phyloP scores from a whole-genome alignment of 176 grass and related monocot genomes.

The Ampelocalamus luodianensis region DNA sequence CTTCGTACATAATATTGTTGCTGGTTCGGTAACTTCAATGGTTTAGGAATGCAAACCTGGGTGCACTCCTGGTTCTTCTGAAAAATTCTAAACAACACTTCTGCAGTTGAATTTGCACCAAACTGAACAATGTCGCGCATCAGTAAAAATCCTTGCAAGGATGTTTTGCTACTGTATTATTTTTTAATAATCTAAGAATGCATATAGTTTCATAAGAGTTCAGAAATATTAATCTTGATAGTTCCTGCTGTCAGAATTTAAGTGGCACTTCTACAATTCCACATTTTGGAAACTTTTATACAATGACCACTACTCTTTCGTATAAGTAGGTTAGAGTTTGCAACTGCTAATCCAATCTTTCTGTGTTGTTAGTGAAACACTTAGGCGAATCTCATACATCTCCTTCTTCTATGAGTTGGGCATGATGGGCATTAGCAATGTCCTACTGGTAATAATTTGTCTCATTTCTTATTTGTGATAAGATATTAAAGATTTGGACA shows the following conservation, averaged over 20 bases:
- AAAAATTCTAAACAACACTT: not conserved
- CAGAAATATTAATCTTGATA: not conserved
- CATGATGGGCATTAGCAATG: constrained; percentile 76
- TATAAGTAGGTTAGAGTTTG: not conserved
- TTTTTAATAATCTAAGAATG: too few species aligned
- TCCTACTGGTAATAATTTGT: constrained; percentile 65
- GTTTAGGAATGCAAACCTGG: not conserved
- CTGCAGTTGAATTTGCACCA: not conserved
- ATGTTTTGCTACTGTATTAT: not conserved
- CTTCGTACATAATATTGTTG: not conserved
- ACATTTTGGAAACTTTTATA: not conserved
- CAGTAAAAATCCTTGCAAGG: not conserved
- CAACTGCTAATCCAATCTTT: not conserved
- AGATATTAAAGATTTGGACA: not conserved
- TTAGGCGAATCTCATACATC: constrained; percentile 61
- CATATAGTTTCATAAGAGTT: not conserved
- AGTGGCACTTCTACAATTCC: not conserved
- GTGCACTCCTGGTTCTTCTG: not conserved
- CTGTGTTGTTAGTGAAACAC: constrained; percentile 60
- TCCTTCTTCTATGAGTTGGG: constrained; percentile 89
- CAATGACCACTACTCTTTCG: not conserved
- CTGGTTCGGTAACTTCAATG: not conserved
- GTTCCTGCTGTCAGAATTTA: not conserved
- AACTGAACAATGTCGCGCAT: not conserved
- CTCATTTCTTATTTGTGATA: not conserved